phyloP scores from a whole-genome alignment of 495 filamentous ascomycete genomes.

The Haplographium delicatum region DNA sequence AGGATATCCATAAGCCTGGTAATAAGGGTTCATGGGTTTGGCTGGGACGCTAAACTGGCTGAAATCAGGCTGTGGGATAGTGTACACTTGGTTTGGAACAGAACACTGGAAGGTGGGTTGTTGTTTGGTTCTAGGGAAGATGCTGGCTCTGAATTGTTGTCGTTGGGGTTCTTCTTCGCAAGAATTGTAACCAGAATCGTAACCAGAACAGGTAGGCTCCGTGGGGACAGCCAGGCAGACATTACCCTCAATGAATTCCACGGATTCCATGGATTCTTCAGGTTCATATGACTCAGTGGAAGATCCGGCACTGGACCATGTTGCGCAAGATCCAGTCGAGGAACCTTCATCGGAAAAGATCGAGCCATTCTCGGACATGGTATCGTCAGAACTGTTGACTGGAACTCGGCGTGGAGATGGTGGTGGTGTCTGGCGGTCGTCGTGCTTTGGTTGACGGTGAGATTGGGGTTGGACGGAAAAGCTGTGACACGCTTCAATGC shows the following conservation, averaged over 20 bases:
- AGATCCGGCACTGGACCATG: not conserved
- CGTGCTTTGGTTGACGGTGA: not conserved
- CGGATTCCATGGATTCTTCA: constrained; percentile 2
- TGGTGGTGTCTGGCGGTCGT: constrained; percentile 12
- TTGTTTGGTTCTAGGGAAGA: too few relatives aligned
- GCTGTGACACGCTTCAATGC: constrained; percentile 69
- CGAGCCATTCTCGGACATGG: constrained; percentile 13
- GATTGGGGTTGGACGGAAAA: constrained; percentile 53
- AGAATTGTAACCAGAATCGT: not conserved
- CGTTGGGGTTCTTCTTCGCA: not conserved
- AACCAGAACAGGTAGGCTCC: too few relatives aligned
- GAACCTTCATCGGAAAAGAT: constrained; percentile 15
- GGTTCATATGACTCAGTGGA: constrained; percentile 12
- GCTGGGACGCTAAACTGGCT: constrained; percentile 6
- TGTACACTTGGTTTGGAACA: constrained; percentile 14
- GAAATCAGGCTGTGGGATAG: constrained; percentile 20
- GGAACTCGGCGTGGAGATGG: not conserved
- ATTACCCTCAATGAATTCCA: not conserved
- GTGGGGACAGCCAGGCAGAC: too few relatives aligned
- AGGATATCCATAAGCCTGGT: constrained; percentile 10
- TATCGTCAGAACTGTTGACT: not conserved
- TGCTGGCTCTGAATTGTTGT: too few relatives aligned
- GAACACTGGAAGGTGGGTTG: constrained; percentile 3
- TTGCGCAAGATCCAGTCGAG: constrained; percentile 10
- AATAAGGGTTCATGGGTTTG: constrained; percentile 11